Conservation (phyloP, 345 rosid genomes). For the Passiflora organensis region DNA sequence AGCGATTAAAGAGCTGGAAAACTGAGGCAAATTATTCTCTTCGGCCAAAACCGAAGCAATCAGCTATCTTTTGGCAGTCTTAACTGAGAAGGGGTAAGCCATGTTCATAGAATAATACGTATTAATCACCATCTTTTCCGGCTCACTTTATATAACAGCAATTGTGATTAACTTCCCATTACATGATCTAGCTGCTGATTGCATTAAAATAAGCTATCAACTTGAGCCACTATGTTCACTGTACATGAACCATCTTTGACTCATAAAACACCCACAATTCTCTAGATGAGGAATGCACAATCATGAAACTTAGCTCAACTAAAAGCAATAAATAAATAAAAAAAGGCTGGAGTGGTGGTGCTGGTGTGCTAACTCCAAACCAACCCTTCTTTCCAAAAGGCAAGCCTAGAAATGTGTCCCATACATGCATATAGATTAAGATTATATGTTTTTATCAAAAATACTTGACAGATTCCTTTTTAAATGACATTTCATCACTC, state of each 20-base stretch:
- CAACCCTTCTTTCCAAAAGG: slow-evolving; percentile 2
- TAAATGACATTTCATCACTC: not conserved
- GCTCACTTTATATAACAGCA: not conserved
- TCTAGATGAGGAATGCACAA: slow-evolving; percentile 7
- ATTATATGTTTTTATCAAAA: too few relatives aligned
- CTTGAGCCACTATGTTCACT: slow-evolving; percentile 5
- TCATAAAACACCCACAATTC: slow-evolving; percentile 20
- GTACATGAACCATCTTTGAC: slow-evolving; percentile 8
- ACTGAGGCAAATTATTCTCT: too few relatives aligned
- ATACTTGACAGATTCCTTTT: too few relatives aligned
- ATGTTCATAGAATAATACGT: not conserved
- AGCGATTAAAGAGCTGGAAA: too few relatives aligned
- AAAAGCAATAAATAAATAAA: slow-evolving; percentile 9
- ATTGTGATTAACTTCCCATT: not conserved
- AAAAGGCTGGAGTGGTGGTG: slow-evolving; percentile 4
- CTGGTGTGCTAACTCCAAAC: slow-evolving; percentile 15
- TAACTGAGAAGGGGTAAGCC: not conserved
- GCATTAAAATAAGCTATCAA: not conserved
- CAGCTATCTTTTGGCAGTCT: not conserved
- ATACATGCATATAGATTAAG: too few relatives aligned
- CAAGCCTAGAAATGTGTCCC: slow-evolving; percentile 7
- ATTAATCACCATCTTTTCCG: not conserved
- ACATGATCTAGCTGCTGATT: slow-evolving; percentile 2
- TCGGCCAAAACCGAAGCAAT: not conserved
- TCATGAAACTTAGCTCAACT: slow-evolving; percentile 6